Percentiles rank a stretch among this genome's conserved stretches.
These are phyloP conservation scores for Pyronema domesticum DNA, from an alignment of 495 filamentous ascomycete species.

Conservation along the genomic window DNA sequence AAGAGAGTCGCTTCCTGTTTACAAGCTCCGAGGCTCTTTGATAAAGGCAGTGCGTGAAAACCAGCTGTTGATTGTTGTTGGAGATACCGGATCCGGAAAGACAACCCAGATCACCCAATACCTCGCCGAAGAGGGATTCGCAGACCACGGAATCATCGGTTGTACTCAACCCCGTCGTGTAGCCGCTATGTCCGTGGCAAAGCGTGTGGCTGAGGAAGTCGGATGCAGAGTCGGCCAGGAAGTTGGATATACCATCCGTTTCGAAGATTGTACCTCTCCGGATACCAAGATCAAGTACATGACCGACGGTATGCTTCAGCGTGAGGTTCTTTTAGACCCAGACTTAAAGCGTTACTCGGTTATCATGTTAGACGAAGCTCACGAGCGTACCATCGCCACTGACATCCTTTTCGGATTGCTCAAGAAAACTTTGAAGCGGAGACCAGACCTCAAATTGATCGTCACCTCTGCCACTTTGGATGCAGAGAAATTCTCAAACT, in stretches of 20 bases:
- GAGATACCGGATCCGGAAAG: conserved; percentile 92
- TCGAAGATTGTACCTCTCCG: conserved; percentile 82
- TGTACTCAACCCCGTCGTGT: conserved; percentile 92
- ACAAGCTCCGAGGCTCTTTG: conserved; percentile 70
- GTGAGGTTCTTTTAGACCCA: conserved; percentile 84
- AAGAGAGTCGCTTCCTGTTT: conserved; percentile 77
- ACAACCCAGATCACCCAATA: conserved; percentile 95
- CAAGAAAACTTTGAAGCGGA: conserved; percentile 76
- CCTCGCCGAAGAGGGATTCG: conserved; percentile 84
- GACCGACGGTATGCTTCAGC: conserved; percentile 96
- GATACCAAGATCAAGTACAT: conserved; percentile 96
- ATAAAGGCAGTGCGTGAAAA: conserved; percentile 76
- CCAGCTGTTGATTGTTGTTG: conserved; percentile 87
- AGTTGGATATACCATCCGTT: conserved; percentile 94
- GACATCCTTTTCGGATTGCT: conserved; percentile 88
- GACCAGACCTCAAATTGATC: conserved; percentile 82
- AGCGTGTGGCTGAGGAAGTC: conserved; percentile 92
- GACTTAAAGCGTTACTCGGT: conserved; percentile 75
- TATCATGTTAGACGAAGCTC: conserved; percentile 96
- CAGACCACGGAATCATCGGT: conserved; percentile 69
- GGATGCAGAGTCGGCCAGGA: conserved; percentile 79
- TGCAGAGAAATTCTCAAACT: conserved; percentile 90
- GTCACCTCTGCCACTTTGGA: conserved; percentile 93
- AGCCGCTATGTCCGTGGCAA: conserved; percentile 95
- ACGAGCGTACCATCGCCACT: conserved; percentile 91